phyloP scores from a whole-genome alignment of 768 basidiomycete genomes.

The Cyathus striatus region DNA sequence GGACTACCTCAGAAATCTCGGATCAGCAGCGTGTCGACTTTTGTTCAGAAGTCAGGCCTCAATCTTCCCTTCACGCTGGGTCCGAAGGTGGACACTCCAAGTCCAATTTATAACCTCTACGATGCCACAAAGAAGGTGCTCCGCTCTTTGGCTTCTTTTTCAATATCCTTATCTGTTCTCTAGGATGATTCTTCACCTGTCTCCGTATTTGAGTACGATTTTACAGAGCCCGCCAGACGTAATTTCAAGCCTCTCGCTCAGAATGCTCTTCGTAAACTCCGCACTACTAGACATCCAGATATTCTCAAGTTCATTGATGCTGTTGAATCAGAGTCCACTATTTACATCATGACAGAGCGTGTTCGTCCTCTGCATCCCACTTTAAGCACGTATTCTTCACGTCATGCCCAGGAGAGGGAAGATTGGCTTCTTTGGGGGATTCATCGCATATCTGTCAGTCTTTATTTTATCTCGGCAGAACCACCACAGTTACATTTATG shows the following conservation, averaged over 20 bases:
- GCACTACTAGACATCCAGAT: constrained; percentile 92
- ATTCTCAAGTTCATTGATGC: constrained; percentile 94
- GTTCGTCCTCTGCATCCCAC: constrained; percentile 68
- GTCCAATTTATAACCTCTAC: constrained; percentile 78
- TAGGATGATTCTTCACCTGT: constrained; percentile 87
- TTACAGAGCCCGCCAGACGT: constrained; percentile 52
- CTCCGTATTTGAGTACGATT: constrained; percentile 92
- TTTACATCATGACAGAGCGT: constrained; percentile 94
- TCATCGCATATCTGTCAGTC: constrained; percentile 84
- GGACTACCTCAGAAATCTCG: constrained; percentile 80
- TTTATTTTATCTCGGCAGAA: constrained; percentile 19
- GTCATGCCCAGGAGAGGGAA: constrained; percentile 60
- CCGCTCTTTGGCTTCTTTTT: constrained; percentile 1
- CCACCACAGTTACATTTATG: constrained; percentile 4
- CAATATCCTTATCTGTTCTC: constrained; percentile 6
- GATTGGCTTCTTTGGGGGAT: constrained; percentile 95
- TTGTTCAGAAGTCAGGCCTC: constrained; percentile 92
- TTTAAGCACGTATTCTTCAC: constrained; percentile 58
- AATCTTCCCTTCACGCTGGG: constrained; percentile 87
- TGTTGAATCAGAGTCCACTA: constrained; percentile 79
- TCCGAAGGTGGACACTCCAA: constrained; percentile 59
- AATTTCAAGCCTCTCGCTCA: constrained; percentile 71
- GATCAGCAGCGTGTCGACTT: constrained; percentile 83
- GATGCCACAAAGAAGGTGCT: constrained; percentile 84
- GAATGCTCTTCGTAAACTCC: constrained; percentile 86